Evolutionary conservation across 768 basidiomycete species (phyloP).

Genomic region (Clitopilus passeckerianus): DNA sequence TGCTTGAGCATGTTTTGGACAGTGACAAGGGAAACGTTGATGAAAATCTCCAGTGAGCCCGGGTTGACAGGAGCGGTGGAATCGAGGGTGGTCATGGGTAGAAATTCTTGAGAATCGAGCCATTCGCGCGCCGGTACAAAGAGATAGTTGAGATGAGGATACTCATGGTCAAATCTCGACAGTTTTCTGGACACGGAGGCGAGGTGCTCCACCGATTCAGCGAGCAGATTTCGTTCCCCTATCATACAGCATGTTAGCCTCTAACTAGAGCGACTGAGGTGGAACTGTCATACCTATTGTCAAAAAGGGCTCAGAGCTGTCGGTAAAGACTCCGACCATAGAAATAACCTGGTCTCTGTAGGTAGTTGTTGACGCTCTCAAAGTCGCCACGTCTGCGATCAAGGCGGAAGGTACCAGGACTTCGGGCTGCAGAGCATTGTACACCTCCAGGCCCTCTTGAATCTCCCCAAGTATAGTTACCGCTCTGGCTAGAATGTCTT

Average conservation of each 20-base stretch:
- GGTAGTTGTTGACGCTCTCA: constrained; percentile 17
- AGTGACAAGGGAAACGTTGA: constrained; percentile 60
- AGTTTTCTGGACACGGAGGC: constrained; percentile 12
- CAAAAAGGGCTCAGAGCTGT: constrained; percentile 27
- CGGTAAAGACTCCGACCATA: constrained; percentile 15
- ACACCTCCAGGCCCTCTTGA: constrained; percentile 24
- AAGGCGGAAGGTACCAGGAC: constrained; percentile 15
- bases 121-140: constrained; percentile 26
- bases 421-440: constrained; percentile 25
- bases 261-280: too few species aligned
- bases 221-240: constrained; percentile 32
- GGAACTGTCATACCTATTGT: constrained; percentile 21
- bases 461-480: constrained; percentile 32
- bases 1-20: constrained; percentile 55
- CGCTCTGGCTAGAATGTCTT: constrained; percentile 24
- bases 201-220: constrained; percentile 20
- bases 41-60: constrained; percentile 33
- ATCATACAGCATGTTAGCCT: not conserved
- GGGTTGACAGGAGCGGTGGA: constrained; percentile 6
- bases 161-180: constrained; percentile 17
- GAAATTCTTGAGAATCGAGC: constrained; percentile 19
- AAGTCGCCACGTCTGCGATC: constrained; percentile 18
- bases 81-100: constrained; percentile 5
- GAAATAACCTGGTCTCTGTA: constrained; percentile 19
- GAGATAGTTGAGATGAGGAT: constrained; percentile 25